Evolutionary conservation across 306 rosid species (phyloP), one percentile per base, ranked within the genome.

Genomic region (Cicer cuneatum): DNA sequence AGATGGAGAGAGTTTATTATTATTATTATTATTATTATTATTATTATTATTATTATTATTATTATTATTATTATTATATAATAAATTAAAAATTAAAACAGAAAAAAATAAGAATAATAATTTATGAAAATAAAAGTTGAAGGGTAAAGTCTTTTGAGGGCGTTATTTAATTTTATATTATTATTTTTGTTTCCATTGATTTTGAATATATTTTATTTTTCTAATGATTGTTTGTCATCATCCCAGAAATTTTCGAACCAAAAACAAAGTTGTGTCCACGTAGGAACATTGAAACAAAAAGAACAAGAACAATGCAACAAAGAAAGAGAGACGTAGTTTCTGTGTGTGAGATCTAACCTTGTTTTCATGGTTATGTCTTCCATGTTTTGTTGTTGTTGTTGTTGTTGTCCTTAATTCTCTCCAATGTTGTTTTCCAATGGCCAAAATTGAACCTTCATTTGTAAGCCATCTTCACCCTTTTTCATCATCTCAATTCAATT

Each of bases 381-480:
- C 61, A 15, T 77, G 51, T 84, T 69, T 83, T 54, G 37, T 78
- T 59, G 56, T 75, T 56, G 61, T 84, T 77, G 83, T 83, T 38
- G 85, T 39, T 84, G 83, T 83, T 38, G 85, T 39, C 83, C 85
- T 59, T 88, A 78, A 69, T 84, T 83, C 86, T 84, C 91, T 81
- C 87, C 88, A 73, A 83, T 86, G 96, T 84, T 87, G 89, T 77
- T 84, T 76, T 69, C 74, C 70, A 80, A 73, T 73, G 72, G 45
- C 81, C 81, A 78, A 62, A 65, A 72, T 82, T 84, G 85, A 84
- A 79, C 87, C 84, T 66, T 68, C 70, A 40, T 75, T 75, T 66
- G 77, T 80, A 78, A 84, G 78, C 79, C 80, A 79, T 83, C 81
- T 72, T 64, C 70, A 75, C 71, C 64, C 69, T 49, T 52, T 75